Base-by-base conservation (phyloP, 2,329 filamentous ascomycete species). In the Teratosphaeria pseudoeucalypti region DNA sequence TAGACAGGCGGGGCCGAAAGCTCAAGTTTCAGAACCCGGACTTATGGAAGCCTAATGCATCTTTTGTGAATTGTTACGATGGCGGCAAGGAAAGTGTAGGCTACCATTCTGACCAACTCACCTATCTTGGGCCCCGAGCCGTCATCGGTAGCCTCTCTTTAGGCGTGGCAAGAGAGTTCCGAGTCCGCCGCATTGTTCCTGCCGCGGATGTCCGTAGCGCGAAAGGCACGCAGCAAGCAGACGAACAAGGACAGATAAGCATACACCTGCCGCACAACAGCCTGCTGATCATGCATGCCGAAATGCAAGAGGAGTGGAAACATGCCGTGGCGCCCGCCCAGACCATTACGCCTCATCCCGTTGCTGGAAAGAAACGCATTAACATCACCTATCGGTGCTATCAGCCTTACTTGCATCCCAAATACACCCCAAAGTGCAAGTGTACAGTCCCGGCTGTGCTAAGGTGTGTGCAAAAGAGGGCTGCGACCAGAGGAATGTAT, bases 231-330 rank as follows among this genome's bases (percentile, higher is more conserved):
- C 69, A 69, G 10, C 69, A 70, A 12, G 77, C 82, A 1, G 87
- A 94, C 64, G 80, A 82, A 0, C 84, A 89, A 68, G 92, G 92
- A 3, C 92, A 96, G 71, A 92, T 97, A 60, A 85, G 90, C 0
- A 94, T 97, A 52, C 90, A 96, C 67, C 83, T 97, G 0, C 92
- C 92, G 0, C 94, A 97, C 73, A 97, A 97, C 72, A 95, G 90
- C 0, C 81, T 97, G 0, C 80, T 99, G 0, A 80, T 97, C 10
- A 97, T 99, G 94, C 92, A 97, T 69, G 92, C 92, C 0, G 90
- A 95, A 71, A 97, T 96, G 90, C 92, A 97, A 70, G 92, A 97
- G 70, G 87, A 89, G 70, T 97, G 91, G 91, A 97, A 96, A 73
- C 94, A 99, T 73, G 83, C 84, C 65, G 88, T 99, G 52, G 80